phyloP scores from a whole-genome alignment of 768 basidiomycete species.

The Paxillus rubicundulus region DNA sequence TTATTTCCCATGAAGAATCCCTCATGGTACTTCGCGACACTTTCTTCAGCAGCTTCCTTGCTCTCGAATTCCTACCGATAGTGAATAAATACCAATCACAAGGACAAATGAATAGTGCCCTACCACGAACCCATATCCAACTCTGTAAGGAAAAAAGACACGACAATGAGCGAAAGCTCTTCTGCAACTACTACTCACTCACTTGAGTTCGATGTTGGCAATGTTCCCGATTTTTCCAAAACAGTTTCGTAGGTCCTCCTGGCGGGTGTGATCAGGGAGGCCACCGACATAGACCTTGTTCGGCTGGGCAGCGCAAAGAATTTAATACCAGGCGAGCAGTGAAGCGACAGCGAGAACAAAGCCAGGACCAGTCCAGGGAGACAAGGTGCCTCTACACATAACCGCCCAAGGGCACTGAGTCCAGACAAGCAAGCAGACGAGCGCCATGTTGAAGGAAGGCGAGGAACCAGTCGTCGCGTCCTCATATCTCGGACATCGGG shows the following conservation, averaged over 20 bases:
- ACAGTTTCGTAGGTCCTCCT: conserved; percentile 82
- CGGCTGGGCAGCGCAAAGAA: conserved; percentile 70
- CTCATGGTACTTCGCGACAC: conserved; percentile 85
- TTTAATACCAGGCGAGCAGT: conserved; percentile 58
- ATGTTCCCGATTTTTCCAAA: conserved; percentile 84
- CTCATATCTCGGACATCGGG: conserved; percentile 27
- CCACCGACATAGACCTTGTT: conserved; percentile 94
- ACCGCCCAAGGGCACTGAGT: conserved; percentile 25
- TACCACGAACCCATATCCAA: conserved; percentile 91
- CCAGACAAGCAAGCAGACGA: conserved; percentile 35
- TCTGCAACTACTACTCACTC: conserved; percentile 31
- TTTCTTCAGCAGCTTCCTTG: conserved; percentile 79
- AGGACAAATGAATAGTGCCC: conserved; percentile 24
- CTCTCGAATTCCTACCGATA: conserved; percentile 72
- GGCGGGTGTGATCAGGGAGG: conserved; percentile 80
- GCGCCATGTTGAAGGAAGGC: conserved; percentile 31
- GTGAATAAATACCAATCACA: neutral
- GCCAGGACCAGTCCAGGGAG: conserved; percentile 39
- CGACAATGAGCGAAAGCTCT: conserved; percentile 11
- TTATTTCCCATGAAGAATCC: conserved; percentile 92
- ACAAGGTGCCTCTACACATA: conserved; percentile 32
- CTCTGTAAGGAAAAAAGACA: conserved; percentile 39
- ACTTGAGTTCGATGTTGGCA: conserved; percentile 80
- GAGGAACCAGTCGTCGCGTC: conserved; percentile 35
- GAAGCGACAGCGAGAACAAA: conserved; percentile 48